Conservation (phyloP, 495 filamentous ascomycete species). For the Viridothelium virens region DNA sequence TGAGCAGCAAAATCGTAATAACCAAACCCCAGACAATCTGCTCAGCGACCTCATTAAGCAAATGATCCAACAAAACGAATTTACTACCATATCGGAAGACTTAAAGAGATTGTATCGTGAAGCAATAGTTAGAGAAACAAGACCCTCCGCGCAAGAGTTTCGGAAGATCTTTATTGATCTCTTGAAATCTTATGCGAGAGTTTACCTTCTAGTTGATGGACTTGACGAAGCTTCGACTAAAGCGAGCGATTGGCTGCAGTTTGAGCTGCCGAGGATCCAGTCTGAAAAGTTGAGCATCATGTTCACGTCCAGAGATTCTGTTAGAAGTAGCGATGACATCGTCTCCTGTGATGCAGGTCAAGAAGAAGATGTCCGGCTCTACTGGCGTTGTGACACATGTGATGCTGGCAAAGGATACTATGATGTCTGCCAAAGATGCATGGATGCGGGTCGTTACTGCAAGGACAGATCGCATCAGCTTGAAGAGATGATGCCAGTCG, state of each 20-base stretch:
- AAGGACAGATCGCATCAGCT: not conserved
- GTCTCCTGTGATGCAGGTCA: not conserved
- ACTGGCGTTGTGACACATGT: constrained; percentile 11
- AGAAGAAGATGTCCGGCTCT: constrained; percentile 6
- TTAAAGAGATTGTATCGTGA: not conserved
- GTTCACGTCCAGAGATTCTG: not conserved
- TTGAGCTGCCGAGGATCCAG: not conserved
- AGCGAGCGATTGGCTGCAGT: not conserved
- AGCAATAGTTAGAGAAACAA: not conserved
- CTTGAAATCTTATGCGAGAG: not conserved
- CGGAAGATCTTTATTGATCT: not conserved
- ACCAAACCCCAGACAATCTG: not conserved
- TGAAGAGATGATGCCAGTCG: not conserved
- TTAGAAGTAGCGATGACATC: not conserved
- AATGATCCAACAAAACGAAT: not conserved
- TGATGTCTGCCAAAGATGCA: constrained; percentile 11
- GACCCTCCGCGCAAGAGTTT: not conserved
- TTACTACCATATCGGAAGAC: not conserved
- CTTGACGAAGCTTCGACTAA: not conserved
- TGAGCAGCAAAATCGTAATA: not conserved
- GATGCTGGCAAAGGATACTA: not conserved
- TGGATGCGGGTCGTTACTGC: constrained; percentile 3
- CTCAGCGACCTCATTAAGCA: not conserved
- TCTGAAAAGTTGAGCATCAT: not conserved
- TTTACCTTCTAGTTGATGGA: not conserved